phyloP scores from a whole-genome alignment of 768 basidiomycete species.

The Phlebiopsis gigantea region DNA sequence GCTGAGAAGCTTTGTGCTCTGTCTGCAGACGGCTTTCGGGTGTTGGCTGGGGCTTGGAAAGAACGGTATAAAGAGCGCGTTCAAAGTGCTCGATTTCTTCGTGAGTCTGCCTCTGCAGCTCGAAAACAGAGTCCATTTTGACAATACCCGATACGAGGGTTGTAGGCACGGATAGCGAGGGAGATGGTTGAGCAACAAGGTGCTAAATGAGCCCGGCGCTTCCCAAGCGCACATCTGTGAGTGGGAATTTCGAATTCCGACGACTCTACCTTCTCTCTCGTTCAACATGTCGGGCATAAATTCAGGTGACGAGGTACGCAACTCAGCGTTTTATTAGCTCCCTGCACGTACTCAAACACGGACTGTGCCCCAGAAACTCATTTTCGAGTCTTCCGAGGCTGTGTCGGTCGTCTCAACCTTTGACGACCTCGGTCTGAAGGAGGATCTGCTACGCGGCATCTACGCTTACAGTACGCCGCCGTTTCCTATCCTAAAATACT shows the following conservation, averaged over 20 bases:
- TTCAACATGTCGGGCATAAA: constrained; percentile 76
- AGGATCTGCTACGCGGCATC: constrained; percentile 92
- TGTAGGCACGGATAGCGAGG: not conserved
- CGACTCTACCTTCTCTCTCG: constrained; percentile 28
- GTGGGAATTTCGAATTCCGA: constrained; percentile 53
- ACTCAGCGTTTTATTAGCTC: constrained; percentile 15
- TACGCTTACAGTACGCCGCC: constrained; percentile 84
- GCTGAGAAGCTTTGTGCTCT: constrained; percentile 86
- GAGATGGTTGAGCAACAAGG: not conserved
- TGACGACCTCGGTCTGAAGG: constrained; percentile 88
- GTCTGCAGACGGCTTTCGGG: constrained; percentile 67
- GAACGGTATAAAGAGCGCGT: constrained; percentile 75
- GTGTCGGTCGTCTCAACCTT: constrained; percentile 87
- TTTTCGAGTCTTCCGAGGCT: constrained; percentile 93
- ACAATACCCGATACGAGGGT: constrained; percentile 1
- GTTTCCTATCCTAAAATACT: not conserved
- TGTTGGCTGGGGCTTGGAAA: constrained; percentile 59
- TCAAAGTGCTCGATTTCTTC: constrained; percentile 95
- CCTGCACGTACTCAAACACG: constrained; percentile 6
- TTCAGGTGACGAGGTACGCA: constrained; percentile 75
- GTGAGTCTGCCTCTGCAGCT: constrained; percentile 92
- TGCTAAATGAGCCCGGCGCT: constrained; percentile 12
- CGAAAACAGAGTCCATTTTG: constrained; percentile 87
- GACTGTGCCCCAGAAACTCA: constrained; percentile 59
- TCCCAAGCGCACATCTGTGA: constrained; percentile 1